Conservation (phyloP, 2,329 filamentous ascomycete species). For the Beauveria medogensis region DNA sequence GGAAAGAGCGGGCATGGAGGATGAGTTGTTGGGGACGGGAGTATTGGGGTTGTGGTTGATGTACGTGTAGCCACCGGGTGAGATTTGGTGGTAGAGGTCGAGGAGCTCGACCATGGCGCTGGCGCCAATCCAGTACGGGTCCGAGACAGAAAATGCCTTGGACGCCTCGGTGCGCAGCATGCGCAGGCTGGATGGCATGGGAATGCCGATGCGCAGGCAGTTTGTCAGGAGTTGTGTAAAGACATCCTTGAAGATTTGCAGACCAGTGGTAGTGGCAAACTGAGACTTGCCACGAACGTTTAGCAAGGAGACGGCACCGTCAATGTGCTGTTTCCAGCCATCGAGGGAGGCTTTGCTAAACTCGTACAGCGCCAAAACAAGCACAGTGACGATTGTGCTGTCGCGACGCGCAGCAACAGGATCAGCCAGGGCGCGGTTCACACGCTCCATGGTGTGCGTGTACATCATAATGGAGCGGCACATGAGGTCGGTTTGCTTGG, state of each 20-base stretch:
- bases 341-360: conserved; percentile 11
- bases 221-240: conserved; percentile 9
- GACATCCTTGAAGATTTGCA: conserved; percentile 13
- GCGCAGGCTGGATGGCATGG: conserved; percentile 8
- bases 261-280: conserved; percentile 1
- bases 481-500: conserved; percentile 11
- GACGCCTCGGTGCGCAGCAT: conserved; percentile 11
- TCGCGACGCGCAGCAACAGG: conserved; percentile 8
- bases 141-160: conserved; percentile 11
- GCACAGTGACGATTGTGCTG: conserved; percentile 10
- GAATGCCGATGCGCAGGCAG: conserved; percentile 6
- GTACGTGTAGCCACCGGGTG: conserved; percentile 8
- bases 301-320: conserved; percentile 9
- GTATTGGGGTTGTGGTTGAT: neutral
- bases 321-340: conserved; percentile 12
- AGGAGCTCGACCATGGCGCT: conserved; percentile 12
- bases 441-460: conserved; percentile 9
- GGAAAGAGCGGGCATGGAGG: neutral
- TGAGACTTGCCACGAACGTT: conserved; percentile 11
- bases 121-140: conserved; percentile 11
- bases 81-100: conserved; percentile 11
- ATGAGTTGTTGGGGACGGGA: neutral
- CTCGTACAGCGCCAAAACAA: conserved; percentile 10
- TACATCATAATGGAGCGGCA: conserved; percentile 11
- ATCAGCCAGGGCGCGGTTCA: conserved; percentile 9